A percentile compares a stretch with the other conserved stretches of the same genome.
Evolutionary conservation across 2,329 filamentous ascomycete genomes (phyloP).

Genomic region (Alternaria postmessia): DNA sequence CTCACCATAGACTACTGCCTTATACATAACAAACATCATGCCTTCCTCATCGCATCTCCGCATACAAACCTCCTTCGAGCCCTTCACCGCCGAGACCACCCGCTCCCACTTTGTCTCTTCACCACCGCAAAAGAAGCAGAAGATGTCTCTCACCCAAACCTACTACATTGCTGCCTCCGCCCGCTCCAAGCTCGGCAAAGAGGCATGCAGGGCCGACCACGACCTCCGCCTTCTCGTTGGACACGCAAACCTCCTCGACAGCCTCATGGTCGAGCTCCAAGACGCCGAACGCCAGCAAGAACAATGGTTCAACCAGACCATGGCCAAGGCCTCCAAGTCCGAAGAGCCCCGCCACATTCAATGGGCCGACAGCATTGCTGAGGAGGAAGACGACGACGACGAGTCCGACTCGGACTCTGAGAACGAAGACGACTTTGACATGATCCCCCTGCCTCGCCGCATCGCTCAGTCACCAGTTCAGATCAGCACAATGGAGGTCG

Average conservation of each 20-base stretch:
- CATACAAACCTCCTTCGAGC: conserved; percentile 57
- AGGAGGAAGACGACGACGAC: conserved; percentile 72
- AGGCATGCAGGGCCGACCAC: conserved; percentile 91
- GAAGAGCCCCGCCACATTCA: conserved; percentile 77
- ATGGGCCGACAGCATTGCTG: conserved; percentile 82
- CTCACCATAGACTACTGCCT: conserved; percentile 35
- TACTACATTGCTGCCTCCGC: conserved; percentile 99
- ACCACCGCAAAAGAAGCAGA: conserved; percentile 69
- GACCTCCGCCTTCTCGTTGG: conserved; percentile 94
- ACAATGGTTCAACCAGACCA: conserved; percentile 96
- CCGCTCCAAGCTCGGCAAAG: conserved; percentile 90
- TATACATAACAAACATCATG: conserved; percentile 52
- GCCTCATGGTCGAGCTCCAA: conserved; percentile 88
- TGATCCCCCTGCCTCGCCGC: conserved; percentile 53
- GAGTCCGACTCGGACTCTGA: conserved; percentile 62
- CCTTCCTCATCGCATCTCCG: conserved; percentile 58
- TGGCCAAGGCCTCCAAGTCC: conserved; percentile 73
- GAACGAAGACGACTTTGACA: conserved; percentile 60
- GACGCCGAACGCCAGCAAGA: conserved; percentile 96
- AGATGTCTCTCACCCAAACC: conserved; percentile 97
- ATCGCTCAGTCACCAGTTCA: conserved; percentile 53
- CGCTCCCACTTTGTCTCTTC: conserved; percentile 54
- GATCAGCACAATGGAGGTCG: conserved; percentile 55
- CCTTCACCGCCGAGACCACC: conserved; percentile 55
- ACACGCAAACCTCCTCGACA: conserved; percentile 97